phyloP scores from a whole-genome alignment of 805 yeast genomes.

The Hanseniaspora guilliermondii region DNA sequence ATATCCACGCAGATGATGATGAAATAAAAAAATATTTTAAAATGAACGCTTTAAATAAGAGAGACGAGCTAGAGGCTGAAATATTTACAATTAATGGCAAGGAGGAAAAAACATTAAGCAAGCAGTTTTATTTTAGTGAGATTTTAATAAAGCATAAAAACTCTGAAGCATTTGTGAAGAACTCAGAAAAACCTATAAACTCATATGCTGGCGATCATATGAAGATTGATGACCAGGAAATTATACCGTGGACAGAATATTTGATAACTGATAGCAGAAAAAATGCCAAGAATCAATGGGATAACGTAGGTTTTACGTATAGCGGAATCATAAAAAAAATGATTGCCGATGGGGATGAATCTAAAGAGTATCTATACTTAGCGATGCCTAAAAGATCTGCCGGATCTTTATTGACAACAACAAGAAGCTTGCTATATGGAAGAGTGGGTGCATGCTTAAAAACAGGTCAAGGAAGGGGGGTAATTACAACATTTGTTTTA shows the following conservation, averaged over 20 bases:
- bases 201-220: constrained; percentile 13
- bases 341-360: constrained; percentile 34
- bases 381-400: constrained; percentile 66
- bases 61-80: constrained; percentile 20
- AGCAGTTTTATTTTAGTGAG: not conserved
- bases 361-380: constrained; percentile 31
- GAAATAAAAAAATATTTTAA: constrained; percentile 15
- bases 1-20: not conserved
- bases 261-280: constrained; percentile 26
- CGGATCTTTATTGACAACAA: constrained; percentile 70
- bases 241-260: constrained; percentile 23
- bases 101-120: not conserved
- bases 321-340: constrained; percentile 39
- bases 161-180: not conserved
- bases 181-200: not conserved
- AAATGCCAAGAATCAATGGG: constrained; percentile 49
- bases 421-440: constrained; percentile 77
- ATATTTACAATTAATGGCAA: not conserved
- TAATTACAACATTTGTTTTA: constrained; percentile 68
- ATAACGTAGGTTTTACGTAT: constrained; percentile 51
- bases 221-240: constrained; percentile 17
- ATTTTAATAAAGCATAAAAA: not conserved
- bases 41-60: constrained; percentile 16
- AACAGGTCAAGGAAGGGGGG: constrained; percentile 67
- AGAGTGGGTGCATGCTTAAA: constrained; percentile 54